Conservation (phyloP, 352 stramenopile genomes). For the Globisporangium ultimum region DNA sequence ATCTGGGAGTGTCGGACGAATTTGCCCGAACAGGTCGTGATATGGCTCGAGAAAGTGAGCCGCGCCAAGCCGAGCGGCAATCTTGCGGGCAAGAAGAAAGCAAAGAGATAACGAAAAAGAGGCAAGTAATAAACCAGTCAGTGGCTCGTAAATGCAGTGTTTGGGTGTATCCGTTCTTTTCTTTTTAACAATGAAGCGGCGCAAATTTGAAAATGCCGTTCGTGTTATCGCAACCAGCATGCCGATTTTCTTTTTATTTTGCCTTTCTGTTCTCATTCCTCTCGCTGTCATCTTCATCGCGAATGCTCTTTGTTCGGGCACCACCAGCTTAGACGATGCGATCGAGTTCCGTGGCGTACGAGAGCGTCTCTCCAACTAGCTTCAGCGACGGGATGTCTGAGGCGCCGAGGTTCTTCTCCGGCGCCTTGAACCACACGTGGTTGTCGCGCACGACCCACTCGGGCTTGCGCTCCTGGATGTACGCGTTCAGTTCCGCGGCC, state of each 20-base stretch:
- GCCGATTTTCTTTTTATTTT: neutral
- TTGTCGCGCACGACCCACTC: conserved; percentile 89
- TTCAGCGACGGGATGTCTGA: conserved; percentile 93
- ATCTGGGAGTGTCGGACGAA: conserved; percentile 59
- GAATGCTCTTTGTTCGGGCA: neutral
- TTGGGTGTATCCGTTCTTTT: too few relatives aligned
- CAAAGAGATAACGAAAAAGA: conserved; percentile 14
- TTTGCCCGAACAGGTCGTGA: conserved; percentile 44
- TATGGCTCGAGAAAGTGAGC: conserved; percentile 73
- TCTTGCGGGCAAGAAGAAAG: conserved; percentile 39
- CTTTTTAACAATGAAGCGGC: too few relatives aligned
- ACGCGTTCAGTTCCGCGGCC: conserved; percentile 72
- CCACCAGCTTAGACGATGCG: conserved; percentile 77
- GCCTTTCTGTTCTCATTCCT: neutral
- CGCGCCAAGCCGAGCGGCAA: conserved; percentile 15
- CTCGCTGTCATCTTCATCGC: neutral
- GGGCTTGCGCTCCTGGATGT: conserved; percentile 85
- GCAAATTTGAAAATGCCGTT: neutral
- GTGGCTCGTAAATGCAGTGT: too few relatives aligned
- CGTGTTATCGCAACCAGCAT: neutral
- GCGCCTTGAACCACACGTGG: conserved; percentile 88
- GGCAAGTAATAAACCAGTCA: too few relatives aligned
- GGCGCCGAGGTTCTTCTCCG: conserved; percentile 82
- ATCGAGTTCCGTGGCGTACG: conserved; percentile 95
- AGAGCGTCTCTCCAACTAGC: conserved; percentile 93